Evolutionary conservation across 164 flowering plant species (phyloP).

Genomic region (Annona squamosa): DNA sequence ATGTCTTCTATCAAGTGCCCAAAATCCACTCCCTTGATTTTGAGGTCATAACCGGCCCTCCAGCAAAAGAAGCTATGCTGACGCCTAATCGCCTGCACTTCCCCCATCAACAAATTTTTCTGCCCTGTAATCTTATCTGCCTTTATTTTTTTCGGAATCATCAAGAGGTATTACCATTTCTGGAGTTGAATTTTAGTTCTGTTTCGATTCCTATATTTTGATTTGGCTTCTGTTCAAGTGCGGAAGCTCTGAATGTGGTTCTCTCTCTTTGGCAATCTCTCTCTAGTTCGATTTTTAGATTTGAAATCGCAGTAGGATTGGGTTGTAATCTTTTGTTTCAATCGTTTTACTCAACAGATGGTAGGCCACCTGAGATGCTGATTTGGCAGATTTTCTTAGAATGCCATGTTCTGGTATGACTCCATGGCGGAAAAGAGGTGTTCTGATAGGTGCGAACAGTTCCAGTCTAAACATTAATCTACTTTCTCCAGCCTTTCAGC

Average conservation of each 20-base stretch:
- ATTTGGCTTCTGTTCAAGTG: background rate
- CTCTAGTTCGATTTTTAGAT: background rate
- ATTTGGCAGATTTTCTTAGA: background rate
- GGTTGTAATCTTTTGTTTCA: slow-evolving; percentile 77
- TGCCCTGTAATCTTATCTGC: too few species aligned
- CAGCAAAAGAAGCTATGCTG: too few species aligned
- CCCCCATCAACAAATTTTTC: too few species aligned
- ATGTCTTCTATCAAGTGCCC: background rate
- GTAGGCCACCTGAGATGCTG: background rate
- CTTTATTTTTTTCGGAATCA: background rate
- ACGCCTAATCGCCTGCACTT: too few species aligned
- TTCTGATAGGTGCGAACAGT: background rate
- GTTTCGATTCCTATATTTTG: background rate
- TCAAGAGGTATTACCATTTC: slow-evolving; percentile 16
- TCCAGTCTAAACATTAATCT: too few species aligned
- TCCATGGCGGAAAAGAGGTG: background rate
- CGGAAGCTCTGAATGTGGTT: background rate
- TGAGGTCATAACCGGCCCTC: too few species aligned
- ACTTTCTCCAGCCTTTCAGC: background rate
- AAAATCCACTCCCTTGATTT: background rate
- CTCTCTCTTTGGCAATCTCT: background rate
- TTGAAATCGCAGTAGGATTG: slow-evolving; percentile 45
- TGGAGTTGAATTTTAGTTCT: background rate
- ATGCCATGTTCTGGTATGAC: background rate
- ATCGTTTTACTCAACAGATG: background rate